Base-by-base conservation (phyloP, 1,139 yeast genomes). In the Nakaseomyces uthaithaninus region DNA sequence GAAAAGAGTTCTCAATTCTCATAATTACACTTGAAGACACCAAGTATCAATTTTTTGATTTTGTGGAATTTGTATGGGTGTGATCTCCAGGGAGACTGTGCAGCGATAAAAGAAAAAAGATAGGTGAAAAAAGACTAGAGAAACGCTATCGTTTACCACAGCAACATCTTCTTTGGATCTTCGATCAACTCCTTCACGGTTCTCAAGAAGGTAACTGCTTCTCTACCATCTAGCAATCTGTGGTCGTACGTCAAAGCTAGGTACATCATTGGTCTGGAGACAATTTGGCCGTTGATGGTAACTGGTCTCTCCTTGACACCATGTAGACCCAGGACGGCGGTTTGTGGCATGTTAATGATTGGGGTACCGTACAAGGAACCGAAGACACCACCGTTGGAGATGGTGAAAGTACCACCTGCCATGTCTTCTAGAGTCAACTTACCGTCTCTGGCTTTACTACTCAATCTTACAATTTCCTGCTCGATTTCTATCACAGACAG, bases 351-450 rank as follows among this genome's bases (percentile, higher is more conserved):
- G 75, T 91, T 91, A 66, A 91, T 91, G 68, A 91, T 91, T 62
- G 99, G 99, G 42, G 99, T 91, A 65, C 98, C 98, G 67, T 84
- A 86, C 54, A 91, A 73, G 26, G 98, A 91, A 49, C 99, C 99
- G 59, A 91, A 91, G 46, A 91, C 96, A 66, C 99, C 99, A 65
- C 99, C 99, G 71, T 91, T 91, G 45, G 98, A 91, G 60, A 91
- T 91, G 60, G 99, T 91, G 73, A 91, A 89, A 47, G 97, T 89
- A 66, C 99, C 99, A 65, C 99, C 98, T 47, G 96, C 78, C 98
- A 93, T 91, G 67, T 91, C 99, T 72, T 91, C 99, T 54, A 91
- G 71, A 44, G 97, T 84, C 62, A 91, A 77, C 71, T 91, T 89
- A 61, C 93, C 93, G 63, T 91, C 97, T 67, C 98, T 85, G 50